Base-by-base conservation (phyloP, 2,329 filamentous ascomycete genomes). In the Exophiala dermatitidis region DNA sequence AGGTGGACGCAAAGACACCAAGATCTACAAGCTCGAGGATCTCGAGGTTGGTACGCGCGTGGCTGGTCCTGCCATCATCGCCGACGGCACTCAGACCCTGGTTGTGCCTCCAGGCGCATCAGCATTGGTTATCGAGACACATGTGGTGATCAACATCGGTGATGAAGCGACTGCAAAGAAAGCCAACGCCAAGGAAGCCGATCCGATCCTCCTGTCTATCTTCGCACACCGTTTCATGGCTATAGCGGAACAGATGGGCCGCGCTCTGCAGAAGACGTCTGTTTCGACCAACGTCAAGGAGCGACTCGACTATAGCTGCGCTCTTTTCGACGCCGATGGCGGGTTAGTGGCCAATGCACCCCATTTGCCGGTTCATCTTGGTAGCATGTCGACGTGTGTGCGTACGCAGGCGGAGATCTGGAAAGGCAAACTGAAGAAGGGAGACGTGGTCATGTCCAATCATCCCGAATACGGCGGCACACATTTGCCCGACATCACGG, bases 381-480 rank as follows among this genome's bases (percentile, higher is more conserved):
- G 86, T 42, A 86, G 82, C 59, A 88, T 90, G 86, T 87, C 84
- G 3, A 89, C 85, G 0, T 89, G 85, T 59, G 85, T 90, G 1
- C 77, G 80, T 55, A 85, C 84, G 33, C 86, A 90, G 69, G 83
- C 85, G 1, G 79, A 83, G 60, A 88, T 90, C 52, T 93, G 87
- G 86, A 78, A 83, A 62, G 86, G 85, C 4, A 88, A 85, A 60
- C 72, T 93, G 48, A 86, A 87, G 63, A 83, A 79, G 52, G 88
- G 88, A 32, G 88, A 93, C 66, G 88, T 93, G 0, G 78, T 93
- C 40, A 86, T 91, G 4, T 87, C 86, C 0, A 93, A 93, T 62
- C 88, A 93, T 64, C 88, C 88, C 1, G 88, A 88, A 66, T 90
- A 84, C 63, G 88, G 88, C 33, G 88, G 88, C 38, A 94, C 88